Percentiles rank a stretch among this genome's conserved stretches.
Conservation (phyloP, 352 stramenopile genomes). For the Sclerospora graminicola region DNA sequence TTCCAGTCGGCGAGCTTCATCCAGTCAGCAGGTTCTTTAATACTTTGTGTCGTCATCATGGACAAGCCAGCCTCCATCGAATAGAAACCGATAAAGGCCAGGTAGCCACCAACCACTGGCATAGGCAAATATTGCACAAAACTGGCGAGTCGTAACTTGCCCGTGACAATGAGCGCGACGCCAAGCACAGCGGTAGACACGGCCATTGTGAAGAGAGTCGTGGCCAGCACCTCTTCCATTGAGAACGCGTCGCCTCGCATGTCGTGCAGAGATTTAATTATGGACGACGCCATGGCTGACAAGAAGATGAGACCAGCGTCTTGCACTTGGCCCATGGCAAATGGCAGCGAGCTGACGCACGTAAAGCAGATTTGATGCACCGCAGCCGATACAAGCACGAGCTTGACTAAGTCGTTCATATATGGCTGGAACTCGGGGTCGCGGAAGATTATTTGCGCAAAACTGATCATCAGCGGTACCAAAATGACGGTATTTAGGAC, state of each 20-base stretch:
- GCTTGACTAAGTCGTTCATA: conserved; percentile 90
- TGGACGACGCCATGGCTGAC: conserved; percentile 88
- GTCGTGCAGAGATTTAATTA: conserved; percentile 65
- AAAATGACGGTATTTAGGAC: conserved; percentile 92
- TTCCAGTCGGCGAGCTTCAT: conserved; percentile 60
- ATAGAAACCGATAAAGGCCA: conserved; percentile 95
- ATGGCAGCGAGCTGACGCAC: conserved; percentile 88
- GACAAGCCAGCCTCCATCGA: conserved; percentile 73
- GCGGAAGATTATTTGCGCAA: conserved; percentile 94
- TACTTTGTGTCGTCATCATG: conserved; percentile 85
- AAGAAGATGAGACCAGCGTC: conserved; percentile 99
- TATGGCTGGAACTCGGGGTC: conserved; percentile 87
- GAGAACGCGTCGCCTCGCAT: conserved; percentile 49
- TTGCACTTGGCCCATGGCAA: conserved; percentile 97
- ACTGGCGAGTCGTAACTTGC: conserved; percentile 90
- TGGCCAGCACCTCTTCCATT: conserved; percentile 86
- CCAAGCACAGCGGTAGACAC: conserved; percentile 89
- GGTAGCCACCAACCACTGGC: conserved; percentile 95
- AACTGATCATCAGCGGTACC: conserved; percentile 85
- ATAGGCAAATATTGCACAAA: conserved; percentile 97
- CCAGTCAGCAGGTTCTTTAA: conserved; percentile 87
- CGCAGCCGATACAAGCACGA: conserved; percentile 85
- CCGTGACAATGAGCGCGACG: conserved; percentile 89
- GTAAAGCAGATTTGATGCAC: conserved; percentile 83
- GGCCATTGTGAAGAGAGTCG: conserved; percentile 89